Percentiles rank a stretch among this genome's conserved stretches.
Evolutionary conservation across 306 rosid species (phyloP).

Genomic region (Lablab purpureus): DNA sequence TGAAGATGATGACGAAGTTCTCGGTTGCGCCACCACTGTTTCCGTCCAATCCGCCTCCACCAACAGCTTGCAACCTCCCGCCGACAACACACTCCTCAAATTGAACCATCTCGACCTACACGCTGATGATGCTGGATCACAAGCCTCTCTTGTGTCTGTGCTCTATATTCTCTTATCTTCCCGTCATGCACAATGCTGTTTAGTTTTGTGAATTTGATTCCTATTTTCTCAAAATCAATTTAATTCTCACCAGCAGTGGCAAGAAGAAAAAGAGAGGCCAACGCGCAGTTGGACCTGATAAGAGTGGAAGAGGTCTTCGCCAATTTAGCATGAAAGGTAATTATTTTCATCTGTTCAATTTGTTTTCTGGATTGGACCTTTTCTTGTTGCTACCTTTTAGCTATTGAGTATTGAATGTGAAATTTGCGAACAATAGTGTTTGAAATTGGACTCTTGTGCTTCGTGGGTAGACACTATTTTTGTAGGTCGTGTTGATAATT

Average conservation of each 20-base stretch:
- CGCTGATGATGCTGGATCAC: slow-evolving; percentile 89
- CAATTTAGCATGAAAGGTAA: slow-evolving; percentile 99
- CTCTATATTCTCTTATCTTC: slow-evolving; percentile 29
- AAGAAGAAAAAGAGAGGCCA: slow-evolving; percentile 98
- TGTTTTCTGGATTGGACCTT: no score
- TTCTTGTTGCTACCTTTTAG: no score
- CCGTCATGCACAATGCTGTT: neutral
- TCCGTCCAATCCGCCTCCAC: slow-evolving; percentile 87
- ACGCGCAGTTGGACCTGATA: slow-evolving; percentile 92
- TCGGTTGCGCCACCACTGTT: slow-evolving; percentile 58
- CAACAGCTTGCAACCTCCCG: slow-evolving; percentile 80
- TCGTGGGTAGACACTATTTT: neutral
- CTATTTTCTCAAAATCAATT: neutral
- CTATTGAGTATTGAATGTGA: neutral
- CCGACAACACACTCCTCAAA: slow-evolving; percentile 68
- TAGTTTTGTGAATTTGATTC: neutral
- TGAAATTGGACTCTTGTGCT: neutral
- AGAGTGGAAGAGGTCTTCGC: slow-evolving; percentile 98
- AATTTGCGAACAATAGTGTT: neutral
- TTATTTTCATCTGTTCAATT: neutral
- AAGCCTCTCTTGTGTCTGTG: slow-evolving; percentile 77
- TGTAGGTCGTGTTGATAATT: neutral
- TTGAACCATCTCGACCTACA: slow-evolving; percentile 75
- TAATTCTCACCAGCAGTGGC: slow-evolving; percentile 49
- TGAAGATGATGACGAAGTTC: slow-evolving; percentile 54